phyloP scores from a whole-genome alignment of 371 early-diverging fungal genomes.

The Mucor mucedo region DNA sequence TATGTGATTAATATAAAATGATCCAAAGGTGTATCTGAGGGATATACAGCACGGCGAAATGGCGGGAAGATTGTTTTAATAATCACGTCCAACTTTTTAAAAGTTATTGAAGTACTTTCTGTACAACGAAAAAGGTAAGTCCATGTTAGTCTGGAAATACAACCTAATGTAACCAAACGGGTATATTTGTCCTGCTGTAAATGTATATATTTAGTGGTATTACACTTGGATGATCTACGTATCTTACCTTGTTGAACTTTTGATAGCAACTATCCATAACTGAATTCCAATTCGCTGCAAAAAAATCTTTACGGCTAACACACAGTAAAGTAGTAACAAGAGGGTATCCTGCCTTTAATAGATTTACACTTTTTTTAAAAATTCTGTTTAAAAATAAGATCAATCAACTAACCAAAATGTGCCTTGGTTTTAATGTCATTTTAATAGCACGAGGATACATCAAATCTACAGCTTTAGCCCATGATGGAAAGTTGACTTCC shows the following conservation, averaged over 20 bases:
- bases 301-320: slow-evolving; percentile 89
- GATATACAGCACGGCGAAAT: slow-evolving; percentile 68
- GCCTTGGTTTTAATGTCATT: slow-evolving; percentile 86
- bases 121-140: slow-evolving; percentile 89
- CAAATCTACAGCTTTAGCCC: slow-evolving; percentile 90
- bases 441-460: slow-evolving; percentile 89
- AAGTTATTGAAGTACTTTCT: slow-evolving; percentile 65
- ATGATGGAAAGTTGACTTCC: slow-evolving; percentile 94
- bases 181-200: slow-evolving; percentile 69
- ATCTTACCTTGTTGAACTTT: slow-evolving; percentile 74
- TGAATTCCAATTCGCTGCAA: slow-evolving; percentile 76
- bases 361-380: neutral
- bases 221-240: neutral
- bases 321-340: slow-evolving; percentile 87
- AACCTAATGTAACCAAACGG: slow-evolving; percentile 75
- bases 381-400: neutral
- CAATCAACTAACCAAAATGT: slow-evolving; percentile 47
- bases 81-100: slow-evolving; percentile 68
- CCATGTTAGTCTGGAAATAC: slow-evolving; percentile 88
- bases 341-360: slow-evolving; percentile 71
- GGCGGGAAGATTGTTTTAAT: slow-evolving; percentile 75
- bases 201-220: neutral
- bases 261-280: slow-evolving; percentile 80
- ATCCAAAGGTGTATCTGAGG: slow-evolving; percentile 75
- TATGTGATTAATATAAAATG: slow-evolving; percentile 83